A percentile compares a stretch with the other conserved stretches of the same genome.
These are phyloP conservation scores for Trifolium subterraneum DNA, from an alignment of 306 rosid species.

Conservation along the genomic window DNA sequence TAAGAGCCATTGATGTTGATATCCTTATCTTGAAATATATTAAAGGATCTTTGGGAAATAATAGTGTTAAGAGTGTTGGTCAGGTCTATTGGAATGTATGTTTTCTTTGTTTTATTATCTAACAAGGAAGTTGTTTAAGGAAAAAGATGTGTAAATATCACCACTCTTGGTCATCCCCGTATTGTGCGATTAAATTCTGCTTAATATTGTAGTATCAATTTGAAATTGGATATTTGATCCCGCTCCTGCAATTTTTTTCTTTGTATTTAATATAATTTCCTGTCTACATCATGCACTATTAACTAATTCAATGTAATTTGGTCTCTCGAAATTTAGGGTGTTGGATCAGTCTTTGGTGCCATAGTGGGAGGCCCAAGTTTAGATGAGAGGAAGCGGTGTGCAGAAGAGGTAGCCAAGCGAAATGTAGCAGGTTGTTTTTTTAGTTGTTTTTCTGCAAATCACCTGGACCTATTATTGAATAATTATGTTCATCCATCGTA, in stretches of 20 bases:
- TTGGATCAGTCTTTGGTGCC: constrained; percentile 82
- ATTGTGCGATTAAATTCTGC: constrained; percentile 20
- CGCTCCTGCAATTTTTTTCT: neutral
- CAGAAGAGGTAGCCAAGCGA: constrained; percentile 79
- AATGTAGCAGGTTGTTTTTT: constrained; percentile 71
- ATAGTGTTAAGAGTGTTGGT: neutral
- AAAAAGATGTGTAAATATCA: constrained; percentile 3
- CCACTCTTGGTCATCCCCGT: neutral
- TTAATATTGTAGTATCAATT: neutral
- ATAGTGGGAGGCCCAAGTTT: constrained; percentile 82
- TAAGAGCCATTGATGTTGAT: neutral
- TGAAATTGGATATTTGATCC: constrained; percentile 20
- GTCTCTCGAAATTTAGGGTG: constrained; percentile 58
- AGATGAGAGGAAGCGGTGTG: constrained; percentile 83
- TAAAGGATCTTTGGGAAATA: neutral
- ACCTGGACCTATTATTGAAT: neutral
- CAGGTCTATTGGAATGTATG: neutral
- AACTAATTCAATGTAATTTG: constrained; percentile 19
- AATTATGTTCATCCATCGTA: neutral
- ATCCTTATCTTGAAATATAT: neutral
- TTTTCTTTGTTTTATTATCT: neutral
- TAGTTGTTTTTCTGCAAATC: constrained; percentile 19
- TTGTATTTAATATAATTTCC: constrained; percentile 2
- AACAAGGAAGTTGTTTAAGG: neutral
- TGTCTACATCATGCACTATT: constrained; percentile 11